Evolutionary conservation across 2,329 filamentous ascomycete species (phyloP).

Genomic region (Talaromyces sp.): DNA sequence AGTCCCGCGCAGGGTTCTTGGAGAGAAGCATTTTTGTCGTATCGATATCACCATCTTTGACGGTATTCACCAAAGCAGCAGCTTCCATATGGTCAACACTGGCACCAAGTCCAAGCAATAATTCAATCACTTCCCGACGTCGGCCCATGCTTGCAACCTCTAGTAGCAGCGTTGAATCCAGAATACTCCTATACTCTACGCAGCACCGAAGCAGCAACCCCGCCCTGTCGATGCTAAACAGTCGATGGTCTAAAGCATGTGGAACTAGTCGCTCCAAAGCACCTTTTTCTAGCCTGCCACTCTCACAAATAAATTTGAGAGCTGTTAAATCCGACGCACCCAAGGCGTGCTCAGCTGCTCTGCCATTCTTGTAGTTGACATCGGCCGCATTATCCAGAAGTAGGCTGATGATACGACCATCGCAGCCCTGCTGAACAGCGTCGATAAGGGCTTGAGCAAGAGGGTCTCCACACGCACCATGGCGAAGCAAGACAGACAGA

Average conservation of each 20-base stretch:
- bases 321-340: background rate
- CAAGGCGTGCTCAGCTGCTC: background rate
- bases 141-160: background rate
- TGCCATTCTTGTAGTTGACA: background rate
- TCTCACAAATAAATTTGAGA: background rate
- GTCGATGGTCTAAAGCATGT: background rate
- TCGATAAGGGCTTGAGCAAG: background rate
- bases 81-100: slow-evolving; percentile 1
- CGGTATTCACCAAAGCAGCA: background rate
- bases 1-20: background rate
- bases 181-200: background rate
- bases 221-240: background rate
- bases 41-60: background rate
- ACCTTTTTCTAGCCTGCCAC: background rate
- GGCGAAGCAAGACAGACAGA: background rate
- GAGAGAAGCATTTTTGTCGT: background rate
- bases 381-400: background rate
- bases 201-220: background rate
- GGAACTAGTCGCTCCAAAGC: background rate
- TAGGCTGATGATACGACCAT: background rate
- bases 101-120: background rate
- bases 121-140: background rate
- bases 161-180: background rate
- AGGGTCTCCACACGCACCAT: background rate
- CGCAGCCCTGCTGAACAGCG: background rate